Conservation (phyloP, 2,329 filamentous ascomycete genomes). For the Fusarium sp. region DNA sequence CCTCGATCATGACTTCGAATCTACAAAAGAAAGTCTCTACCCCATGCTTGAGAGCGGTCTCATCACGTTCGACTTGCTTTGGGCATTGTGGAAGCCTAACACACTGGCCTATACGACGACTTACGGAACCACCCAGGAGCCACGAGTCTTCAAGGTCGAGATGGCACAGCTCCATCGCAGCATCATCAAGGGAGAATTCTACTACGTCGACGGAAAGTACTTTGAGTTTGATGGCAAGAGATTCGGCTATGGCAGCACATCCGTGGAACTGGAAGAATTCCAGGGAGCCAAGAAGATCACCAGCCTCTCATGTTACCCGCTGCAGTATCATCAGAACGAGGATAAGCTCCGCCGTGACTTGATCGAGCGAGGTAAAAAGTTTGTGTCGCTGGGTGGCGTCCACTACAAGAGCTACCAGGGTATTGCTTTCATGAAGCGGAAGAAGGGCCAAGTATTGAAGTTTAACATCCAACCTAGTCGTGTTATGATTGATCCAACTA, state of each 20-base stretch:
- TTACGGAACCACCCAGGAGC: slow-evolving; percentile 80
- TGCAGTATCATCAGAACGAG: slow-evolving; percentile 82
- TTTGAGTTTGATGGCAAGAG: slow-evolving; percentile 90
- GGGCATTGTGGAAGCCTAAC: slow-evolving; percentile 90
- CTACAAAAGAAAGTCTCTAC: slow-evolving; percentile 80
- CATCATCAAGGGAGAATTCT: slow-evolving; percentile 79
- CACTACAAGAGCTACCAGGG: slow-evolving; percentile 87
- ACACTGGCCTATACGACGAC: slow-evolving; percentile 82
- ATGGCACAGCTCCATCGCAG: slow-evolving; percentile 76
- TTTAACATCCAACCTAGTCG: slow-evolving; percentile 88
- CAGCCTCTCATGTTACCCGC: slow-evolving; percentile 78
- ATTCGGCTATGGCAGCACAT: slow-evolving; percentile 80
- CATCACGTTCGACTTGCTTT: slow-evolving; percentile 89
- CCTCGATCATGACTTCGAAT: slow-evolving; percentile 83
- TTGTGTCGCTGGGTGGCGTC: slow-evolving; percentile 82
- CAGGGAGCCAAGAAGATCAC: slow-evolving; percentile 86
- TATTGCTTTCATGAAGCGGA: slow-evolving; percentile 86
- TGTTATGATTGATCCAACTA: slow-evolving; percentile 87
- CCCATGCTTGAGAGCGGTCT: slow-evolving; percentile 83
- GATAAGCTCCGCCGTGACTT: slow-evolving; percentile 72
- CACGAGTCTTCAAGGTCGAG: slow-evolving; percentile 85
- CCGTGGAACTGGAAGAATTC: slow-evolving; percentile 78
- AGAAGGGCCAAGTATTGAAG: slow-evolving; percentile 71
- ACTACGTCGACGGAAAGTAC: slow-evolving; percentile 81
- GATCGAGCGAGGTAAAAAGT: slow-evolving; percentile 85